These are phyloP conservation scores for Leishmania guyanensis DNA, from an alignment of 208 protist species.

Conservation along the genomic window DNA sequence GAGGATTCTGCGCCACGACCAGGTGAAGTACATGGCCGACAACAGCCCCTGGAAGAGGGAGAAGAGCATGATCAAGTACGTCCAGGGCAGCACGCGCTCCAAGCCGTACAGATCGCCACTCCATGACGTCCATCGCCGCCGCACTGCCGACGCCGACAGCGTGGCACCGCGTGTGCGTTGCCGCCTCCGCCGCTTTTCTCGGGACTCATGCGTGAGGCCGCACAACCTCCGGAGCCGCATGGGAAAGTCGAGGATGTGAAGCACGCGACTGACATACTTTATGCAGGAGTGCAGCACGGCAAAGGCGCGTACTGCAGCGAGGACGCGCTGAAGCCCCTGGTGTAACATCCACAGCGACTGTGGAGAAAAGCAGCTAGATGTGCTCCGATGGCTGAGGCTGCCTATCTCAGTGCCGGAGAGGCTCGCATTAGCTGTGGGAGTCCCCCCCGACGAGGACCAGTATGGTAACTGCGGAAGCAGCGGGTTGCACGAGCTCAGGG, in stretches of 20 bases:
- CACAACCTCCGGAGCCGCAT: slow-evolving; percentile 14
- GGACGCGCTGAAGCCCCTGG: neutral
- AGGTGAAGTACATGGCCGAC: slow-evolving; percentile 22
- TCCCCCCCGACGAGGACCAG: no score
- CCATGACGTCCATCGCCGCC: neutral
- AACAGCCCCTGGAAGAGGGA: slow-evolving; percentile 6
- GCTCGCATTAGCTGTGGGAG: neutral
- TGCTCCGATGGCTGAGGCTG: neutral
- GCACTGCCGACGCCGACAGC: neutral
- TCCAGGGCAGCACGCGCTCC: neutral
- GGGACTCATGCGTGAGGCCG: neutral
- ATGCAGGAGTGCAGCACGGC: neutral
- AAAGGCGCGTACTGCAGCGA: no score
- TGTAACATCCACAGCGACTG: neutral
- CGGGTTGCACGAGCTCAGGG: neutral
- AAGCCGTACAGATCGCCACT: neutral
- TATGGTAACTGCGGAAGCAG: neutral
- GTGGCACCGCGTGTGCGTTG: slow-evolving; percentile 1
- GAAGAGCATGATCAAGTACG: slow-evolving; percentile 17
- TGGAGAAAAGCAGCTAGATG: neutral
- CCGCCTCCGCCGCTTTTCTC: neutral
- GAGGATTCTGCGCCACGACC: slow-evolving; percentile 23
- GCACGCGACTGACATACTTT: neutral
- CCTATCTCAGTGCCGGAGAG: neutral
- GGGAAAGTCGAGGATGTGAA: slow-evolving; percentile 9